Percentiles rank a stretch among this genome's conserved stretches.
These are phyloP conservation scores for Candida buenavistaensis DNA, from an alignment of 1,139 yeast genomes.

Conservation along the genomic window DNA sequence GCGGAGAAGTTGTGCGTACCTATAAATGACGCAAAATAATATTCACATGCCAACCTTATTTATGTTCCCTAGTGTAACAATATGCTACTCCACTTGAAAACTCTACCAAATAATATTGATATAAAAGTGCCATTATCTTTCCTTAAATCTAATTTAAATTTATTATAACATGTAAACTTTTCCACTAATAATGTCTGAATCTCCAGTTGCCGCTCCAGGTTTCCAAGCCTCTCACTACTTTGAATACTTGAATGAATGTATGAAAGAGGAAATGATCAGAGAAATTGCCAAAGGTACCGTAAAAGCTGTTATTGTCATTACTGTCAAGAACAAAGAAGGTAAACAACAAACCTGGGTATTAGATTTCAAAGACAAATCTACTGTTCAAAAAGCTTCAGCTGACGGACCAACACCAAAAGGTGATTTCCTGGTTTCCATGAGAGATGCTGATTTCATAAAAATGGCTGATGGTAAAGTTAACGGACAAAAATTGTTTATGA, in stretches of 20 bases:
- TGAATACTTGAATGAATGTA: conserved; percentile 38
- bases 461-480: conserved; percentile 76
- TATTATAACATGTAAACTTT: not conserved
- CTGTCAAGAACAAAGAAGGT: conserved; percentile 67
- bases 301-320: conserved; percentile 64
- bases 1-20: too few species aligned
- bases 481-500: conserved; percentile 80
- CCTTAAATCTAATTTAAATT: not conserved
- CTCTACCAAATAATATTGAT: too few species aligned
- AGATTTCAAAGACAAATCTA: conserved; percentile 67
- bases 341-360: conserved; percentile 66
- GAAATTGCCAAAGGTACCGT: conserved; percentile 49
- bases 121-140: too few species aligned
- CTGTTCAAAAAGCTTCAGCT: conserved; percentile 41
- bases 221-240: conserved; percentile 49
- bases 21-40: too few species aligned
- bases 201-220: conserved; percentile 46
- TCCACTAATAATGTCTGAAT: not conserved
- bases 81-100: too few species aligned
- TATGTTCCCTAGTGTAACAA: too few species aligned
- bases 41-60: too few species aligned
- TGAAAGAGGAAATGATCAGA: conserved; percentile 38
- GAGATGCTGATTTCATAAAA: conserved; percentile 64
- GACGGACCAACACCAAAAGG: conserved; percentile 52
- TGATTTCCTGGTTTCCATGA: conserved; percentile 65